Conservation (phyloP, 2,329 filamentous ascomycete species). For the Beauveria medogensis region DNA sequence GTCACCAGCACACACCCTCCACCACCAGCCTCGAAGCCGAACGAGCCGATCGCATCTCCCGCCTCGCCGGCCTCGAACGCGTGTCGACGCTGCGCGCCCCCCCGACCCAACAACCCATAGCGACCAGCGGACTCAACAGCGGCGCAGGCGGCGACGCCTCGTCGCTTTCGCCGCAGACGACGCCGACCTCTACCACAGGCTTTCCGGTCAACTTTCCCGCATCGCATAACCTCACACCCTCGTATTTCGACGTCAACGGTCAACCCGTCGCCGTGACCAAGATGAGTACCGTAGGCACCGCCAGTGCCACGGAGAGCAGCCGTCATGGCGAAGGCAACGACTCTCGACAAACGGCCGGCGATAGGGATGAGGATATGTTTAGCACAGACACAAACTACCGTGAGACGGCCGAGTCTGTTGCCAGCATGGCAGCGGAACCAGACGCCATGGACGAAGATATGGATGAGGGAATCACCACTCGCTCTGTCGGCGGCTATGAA, state of each 20-base stretch:
- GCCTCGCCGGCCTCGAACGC: slow-evolving; percentile 82
- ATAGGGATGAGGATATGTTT: slow-evolving; percentile 58
- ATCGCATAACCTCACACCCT: slow-evolving; percentile 42
- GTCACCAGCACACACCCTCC: slow-evolving; percentile 50
- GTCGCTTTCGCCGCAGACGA: slow-evolving; percentile 41
- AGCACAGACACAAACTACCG: slow-evolving; percentile 58
- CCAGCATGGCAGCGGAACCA: slow-evolving; percentile 39
- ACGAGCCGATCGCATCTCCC: slow-evolving; percentile 89
- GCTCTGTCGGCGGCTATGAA: slow-evolving; percentile 44
- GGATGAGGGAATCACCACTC: slow-evolving; percentile 33
- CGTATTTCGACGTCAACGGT: slow-evolving; percentile 75
- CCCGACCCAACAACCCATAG: slow-evolving; percentile 19
- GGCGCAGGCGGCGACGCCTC: slow-evolving; percentile 21
- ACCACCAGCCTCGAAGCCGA: slow-evolving; percentile 79
- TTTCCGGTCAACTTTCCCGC: slow-evolving; percentile 33
- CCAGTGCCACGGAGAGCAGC: slow-evolving; percentile 78
- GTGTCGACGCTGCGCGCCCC: slow-evolving; percentile 66
- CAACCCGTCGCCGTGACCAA: slow-evolving; percentile 60
- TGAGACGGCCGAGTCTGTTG: slow-evolving; percentile 51
- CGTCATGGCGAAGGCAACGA: slow-evolving; percentile 47
- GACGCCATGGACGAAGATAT: slow-evolving; percentile 48
- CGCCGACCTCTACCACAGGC: slow-evolving; percentile 39
- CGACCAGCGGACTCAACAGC: slow-evolving; percentile 19
- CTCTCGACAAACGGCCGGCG: slow-evolving; percentile 44
- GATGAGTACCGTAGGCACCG: slow-evolving; percentile 87